A percentile compares a stretch with the other conserved stretches of the same genome.
Evolutionary conservation across 1,284 basidiomycete genomes (phyloP).

Genomic region (Cystobasidium sp.): DNA sequence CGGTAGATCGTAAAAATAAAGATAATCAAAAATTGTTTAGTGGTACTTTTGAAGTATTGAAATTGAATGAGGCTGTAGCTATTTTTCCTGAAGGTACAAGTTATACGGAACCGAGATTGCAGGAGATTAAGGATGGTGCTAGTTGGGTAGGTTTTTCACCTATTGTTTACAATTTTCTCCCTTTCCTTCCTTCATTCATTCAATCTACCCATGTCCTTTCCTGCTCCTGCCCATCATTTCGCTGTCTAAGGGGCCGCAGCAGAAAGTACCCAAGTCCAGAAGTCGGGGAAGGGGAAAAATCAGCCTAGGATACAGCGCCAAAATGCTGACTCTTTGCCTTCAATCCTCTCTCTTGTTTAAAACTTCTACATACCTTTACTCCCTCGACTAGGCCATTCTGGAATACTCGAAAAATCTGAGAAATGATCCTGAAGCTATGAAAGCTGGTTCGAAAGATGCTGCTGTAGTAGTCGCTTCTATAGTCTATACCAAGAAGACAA

Average conservation of each 20-base stretch:
- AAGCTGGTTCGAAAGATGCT: slow-evolving; percentile 60
- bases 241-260: too few species aligned
- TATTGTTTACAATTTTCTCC: not conserved
- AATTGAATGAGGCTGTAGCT: slow-evolving; percentile 77
- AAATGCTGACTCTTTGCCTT: too few species aligned
- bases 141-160: slow-evolving; percentile 65
- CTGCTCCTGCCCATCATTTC: too few species aligned
- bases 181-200: not conserved
- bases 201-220: too few species aligned
- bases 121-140: slow-evolving; percentile 94
- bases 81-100: slow-evolving; percentile 80
- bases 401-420: slow-evolving; percentile 82
- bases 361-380: too few species aligned
- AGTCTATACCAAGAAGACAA: slow-evolving; percentile 91
- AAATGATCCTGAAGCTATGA: slow-evolving; percentile 57
- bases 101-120: slow-evolving; percentile 82
- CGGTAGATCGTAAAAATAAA: slow-evolving; percentile 89
- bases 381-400: slow-evolving; percentile 81
- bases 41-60: slow-evolving; percentile 84
- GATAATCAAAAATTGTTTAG: slow-evolving; percentile 86
- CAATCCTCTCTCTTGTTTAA: too few species aligned
- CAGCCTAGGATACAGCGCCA: too few species aligned
- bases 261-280: too few species aligned
- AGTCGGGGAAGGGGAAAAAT: too few species aligned
- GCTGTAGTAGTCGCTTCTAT: slow-evolving; percentile 81